Conservation (phyloP, 768 basidiomycete species). For the Russula brevipes region DNA sequence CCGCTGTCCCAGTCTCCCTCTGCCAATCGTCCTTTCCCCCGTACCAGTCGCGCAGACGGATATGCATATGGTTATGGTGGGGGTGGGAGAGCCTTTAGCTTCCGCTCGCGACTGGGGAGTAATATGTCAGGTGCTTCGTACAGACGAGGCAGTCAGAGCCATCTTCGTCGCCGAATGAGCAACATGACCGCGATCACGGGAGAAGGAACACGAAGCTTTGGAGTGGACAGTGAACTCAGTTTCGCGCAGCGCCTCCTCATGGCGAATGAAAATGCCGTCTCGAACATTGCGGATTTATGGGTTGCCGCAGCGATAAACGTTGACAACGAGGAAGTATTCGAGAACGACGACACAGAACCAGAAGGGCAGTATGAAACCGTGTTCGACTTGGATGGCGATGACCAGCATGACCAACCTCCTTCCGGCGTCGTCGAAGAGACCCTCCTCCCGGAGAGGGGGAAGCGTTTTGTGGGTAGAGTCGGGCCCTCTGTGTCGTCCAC, state of each 20-base stretch:
- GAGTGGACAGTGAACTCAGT: slow-evolving; percentile 55
- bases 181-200: slow-evolving; percentile 30
- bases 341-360: slow-evolving; percentile 41
- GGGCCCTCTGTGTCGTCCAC: slow-evolving; percentile 17
- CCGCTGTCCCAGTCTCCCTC: slow-evolving; percentile 34
- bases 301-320: slow-evolving; percentile 95
- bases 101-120: slow-evolving; percentile 19
- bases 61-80: slow-evolving; percentile 74
- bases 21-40: slow-evolving; percentile 45
- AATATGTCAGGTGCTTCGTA: slow-evolving; percentile 29
- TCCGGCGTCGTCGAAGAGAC: not conserved
- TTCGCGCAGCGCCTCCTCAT: slow-evolving; percentile 85
- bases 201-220: slow-evolving; percentile 40
- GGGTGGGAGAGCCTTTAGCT: slow-evolving; percentile 35
- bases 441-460: slow-evolving; percentile 6
- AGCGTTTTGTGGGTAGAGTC: not conserved
- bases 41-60: slow-evolving; percentile 59
- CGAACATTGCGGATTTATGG: slow-evolving; percentile 95
- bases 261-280: slow-evolving; percentile 93
- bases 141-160: slow-evolving; percentile 51
- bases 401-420: slow-evolving; percentile 26
- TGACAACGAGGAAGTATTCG: slow-evolving; percentile 80
- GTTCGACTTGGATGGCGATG: slow-evolving; percentile 34
- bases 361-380: slow-evolving; percentile 25
- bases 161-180: slow-evolving; percentile 49